A percentile compares a stretch with the other conserved stretches of the same genome.
Evolutionary conservation across 805 yeast genomes (phyloP).

Genomic region (Yarrowia osloensis): DNA sequence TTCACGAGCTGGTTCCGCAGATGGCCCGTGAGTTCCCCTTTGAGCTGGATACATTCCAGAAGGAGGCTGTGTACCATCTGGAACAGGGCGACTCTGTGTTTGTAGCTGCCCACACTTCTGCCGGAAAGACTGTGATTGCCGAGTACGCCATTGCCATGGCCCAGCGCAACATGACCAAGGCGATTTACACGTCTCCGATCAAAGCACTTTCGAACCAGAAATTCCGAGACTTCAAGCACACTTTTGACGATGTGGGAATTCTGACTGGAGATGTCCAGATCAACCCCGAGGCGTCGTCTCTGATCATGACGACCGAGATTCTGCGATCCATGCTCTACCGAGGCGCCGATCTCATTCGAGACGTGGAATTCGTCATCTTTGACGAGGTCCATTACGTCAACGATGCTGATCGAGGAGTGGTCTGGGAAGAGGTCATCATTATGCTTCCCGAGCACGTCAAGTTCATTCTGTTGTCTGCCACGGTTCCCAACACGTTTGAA

Average conservation of each 20-base stretch:
- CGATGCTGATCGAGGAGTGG: conserved; percentile 96
- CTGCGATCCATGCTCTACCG: conserved; percentile 93
- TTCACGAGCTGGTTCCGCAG: conserved; percentile 83
- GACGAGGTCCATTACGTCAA: conserved; percentile 98
- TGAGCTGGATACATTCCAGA: conserved; percentile 90
- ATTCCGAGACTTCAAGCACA: conserved; percentile 80
- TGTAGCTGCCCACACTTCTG: conserved; percentile 98
- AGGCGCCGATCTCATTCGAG: conserved; percentile 95
- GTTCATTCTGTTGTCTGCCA: conserved; percentile 87
- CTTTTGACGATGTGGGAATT: conserved; percentile 86
- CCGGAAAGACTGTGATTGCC: conserved; percentile 98
- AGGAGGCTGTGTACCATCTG: conserved; percentile 92
- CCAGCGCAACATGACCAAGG: conserved; percentile 90
- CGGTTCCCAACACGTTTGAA: conserved; percentile 97
- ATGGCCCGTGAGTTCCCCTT: conserved; percentile 96
- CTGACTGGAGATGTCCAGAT: conserved; percentile 98
- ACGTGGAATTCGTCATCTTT: conserved; percentile 94
- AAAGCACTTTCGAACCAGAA: conserved; percentile 89
- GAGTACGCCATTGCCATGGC: conserved; percentile 99
- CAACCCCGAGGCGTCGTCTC: conserved; percentile 92
- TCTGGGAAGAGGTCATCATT: conserved; percentile 98
- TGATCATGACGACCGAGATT: conserved; percentile 97
- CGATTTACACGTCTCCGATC: conserved; percentile 94
- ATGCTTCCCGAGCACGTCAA: conserved; percentile 97
- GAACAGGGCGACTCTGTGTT: conserved; percentile 98